Evolutionary conservation across 2,329 filamentous ascomycete genomes (phyloP), one percentile per base, ranked within the genome.

Genomic region (Penicillium sp.): DNA sequence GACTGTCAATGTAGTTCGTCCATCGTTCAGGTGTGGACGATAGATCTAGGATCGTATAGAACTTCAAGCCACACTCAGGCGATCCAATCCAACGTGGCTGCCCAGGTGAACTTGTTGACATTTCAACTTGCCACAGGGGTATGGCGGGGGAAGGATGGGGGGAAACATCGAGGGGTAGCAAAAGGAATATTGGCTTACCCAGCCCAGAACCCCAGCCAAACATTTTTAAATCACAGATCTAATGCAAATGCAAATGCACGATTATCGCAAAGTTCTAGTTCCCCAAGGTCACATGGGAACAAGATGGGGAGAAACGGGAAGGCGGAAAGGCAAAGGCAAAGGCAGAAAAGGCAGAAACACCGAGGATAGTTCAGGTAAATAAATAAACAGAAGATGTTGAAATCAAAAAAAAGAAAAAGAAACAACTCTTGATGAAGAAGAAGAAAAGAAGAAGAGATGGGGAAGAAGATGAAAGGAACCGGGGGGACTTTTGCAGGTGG

Each of bases 161-260:
- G 21, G 19, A 36, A 27, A 21, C 41, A 36, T 48, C 51, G 27
- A 55, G 44, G 44, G 41, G 21, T 39, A 45, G 17, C 17, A 47
- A 47, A 57, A 43, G 42, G 53, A 49, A 58, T 35, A 36, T 44
- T 45, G 55, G 55, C 70, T 69, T 67, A 75, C 72, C 67, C 61
- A 74, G 55, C 43, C 64, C 63, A 64, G 65, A 63, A 60, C 65
- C 63, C 70, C 71, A 73, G 58, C 71, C 71, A 57, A 74, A 73
- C 72, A 75, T 74, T 53, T 51, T 12, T 23, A 7, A 15, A 10
- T 41, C 25, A 44, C 17, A 27, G 31, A 25, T 52, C 13, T 39
- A 55, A 44, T 55, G 45, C 39, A 52, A 49, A 54, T 54, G 52
- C 43, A 54, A 39, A 54, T 54, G 54, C 49, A 53, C 27, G 49